Base-by-base conservation (phyloP, 345 rosid genomes). In the Citrus unshiu region DNA sequence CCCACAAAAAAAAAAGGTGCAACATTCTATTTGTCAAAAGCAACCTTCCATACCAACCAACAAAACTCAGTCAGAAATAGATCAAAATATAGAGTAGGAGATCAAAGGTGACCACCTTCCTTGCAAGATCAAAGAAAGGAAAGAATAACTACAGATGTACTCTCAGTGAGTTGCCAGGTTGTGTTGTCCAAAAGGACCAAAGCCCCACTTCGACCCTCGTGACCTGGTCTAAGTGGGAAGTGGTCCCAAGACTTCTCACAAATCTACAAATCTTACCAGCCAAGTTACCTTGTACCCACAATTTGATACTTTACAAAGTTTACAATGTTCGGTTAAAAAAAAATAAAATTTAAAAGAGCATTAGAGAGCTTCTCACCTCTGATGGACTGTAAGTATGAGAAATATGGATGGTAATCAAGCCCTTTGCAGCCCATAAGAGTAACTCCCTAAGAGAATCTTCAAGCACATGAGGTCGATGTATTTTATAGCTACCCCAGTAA, bases 401-500 rank as follows among this genome's bases (percentile, higher is more conserved):
- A 80, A 94, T 88, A 82, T 90, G 92, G 82, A 90, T 74, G 1
- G 85, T 90, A 82, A 96, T 90, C 81, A 85, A 77, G 66, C 95
- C 97, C 83, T 70, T 87, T 6, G 86, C 81, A 84, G 91, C 77
- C 99, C 97, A 96, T 68, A 91, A 91, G 49, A 96, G 92, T 63
- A 93, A 88, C 86, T 92, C 99, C 67, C 35, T 85, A 24, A 91
- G 72, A 64, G 98, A 93, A 76, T 91, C 96, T 80, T 89, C 85
- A 37, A 93, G 92, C 57, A 94, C 90, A 72, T 1, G 76, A 0
- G 97, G 97, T 58, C 63, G 87, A 79, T 94, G 94, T 77, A 87
- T 79, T 49, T 51, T 84, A 83, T 94, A 86, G 90, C 98, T 94
- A 21, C 97, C 98, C 98, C 98, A 92, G 83, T 92, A 94, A 75